These are phyloP conservation scores for Vitis rotundifolia DNA, from an alignment of 164 flowering plant species.

Conservation along the genomic window DNA sequence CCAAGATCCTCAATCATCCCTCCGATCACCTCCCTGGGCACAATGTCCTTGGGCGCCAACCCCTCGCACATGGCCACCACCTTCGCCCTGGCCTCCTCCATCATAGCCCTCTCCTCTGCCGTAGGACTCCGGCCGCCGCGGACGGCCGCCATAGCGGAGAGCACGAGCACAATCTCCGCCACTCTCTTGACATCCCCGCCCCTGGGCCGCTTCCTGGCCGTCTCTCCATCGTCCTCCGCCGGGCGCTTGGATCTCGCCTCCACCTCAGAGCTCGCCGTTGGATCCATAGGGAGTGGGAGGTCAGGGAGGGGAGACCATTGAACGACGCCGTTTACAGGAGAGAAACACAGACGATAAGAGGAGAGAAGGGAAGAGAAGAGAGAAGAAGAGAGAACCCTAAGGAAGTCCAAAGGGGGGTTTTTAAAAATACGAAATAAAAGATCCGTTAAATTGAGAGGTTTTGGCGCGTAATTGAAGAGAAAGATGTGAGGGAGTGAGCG, in stretches of 20 bases:
- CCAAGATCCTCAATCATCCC: constrained; percentile 83
- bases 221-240: constrained; percentile 32
- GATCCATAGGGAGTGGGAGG: constrained; percentile 18
- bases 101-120: constrained; percentile 49
- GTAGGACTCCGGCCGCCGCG: constrained; percentile 69
- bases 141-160: constrained; percentile 66
- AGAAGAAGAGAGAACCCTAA: background rate
- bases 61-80: constrained; percentile 54
- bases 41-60: constrained; percentile 69
- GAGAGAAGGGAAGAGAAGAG: background rate
- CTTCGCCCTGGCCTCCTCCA: constrained; percentile 74
- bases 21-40: constrained; percentile 54
- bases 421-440: too few relatives aligned
- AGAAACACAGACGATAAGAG: background rate
- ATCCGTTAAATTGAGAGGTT: too few relatives aligned
- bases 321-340: background rate
- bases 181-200: constrained; percentile 46
- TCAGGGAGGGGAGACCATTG: background rate
- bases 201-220: constrained; percentile 18
- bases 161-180: constrained; percentile 76
- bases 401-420: background rate
- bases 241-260: background rate
- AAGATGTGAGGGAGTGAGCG: too few relatives aligned
- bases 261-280: background rate
- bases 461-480: too few relatives aligned